Base-by-base conservation (phyloP, 345 rosid species). In the Populus tremula region DNA sequence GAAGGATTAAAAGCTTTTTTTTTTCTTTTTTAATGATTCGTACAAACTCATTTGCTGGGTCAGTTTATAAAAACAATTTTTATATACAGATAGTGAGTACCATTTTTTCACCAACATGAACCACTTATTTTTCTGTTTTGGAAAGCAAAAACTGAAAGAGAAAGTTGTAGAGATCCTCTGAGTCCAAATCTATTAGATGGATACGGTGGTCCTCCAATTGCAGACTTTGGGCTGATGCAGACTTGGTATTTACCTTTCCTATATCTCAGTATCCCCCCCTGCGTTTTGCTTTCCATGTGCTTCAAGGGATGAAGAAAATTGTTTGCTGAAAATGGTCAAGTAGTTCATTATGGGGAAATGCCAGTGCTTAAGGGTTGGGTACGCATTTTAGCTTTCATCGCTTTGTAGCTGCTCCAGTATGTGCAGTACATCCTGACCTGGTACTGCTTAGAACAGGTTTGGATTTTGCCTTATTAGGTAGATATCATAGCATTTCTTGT, bases 401-500 rank as follows among this genome's bases (percentile, higher is more conserved):
- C 71, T 70, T 89, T 29, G 91, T 87, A 87, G 91, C 97, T 77
- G 95, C 97, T 64, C 97, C 97, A 76, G 87, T 94, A 79, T 86
- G 88, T 87, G 91, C 90, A 90, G 93, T 81, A 33, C 81, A 77
- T 80, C 86, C 86, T 82, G 92, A 90, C 83, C 88, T 91, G 87
- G 95, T 94, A 82, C 94, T 95, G 79, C 97, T 91, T 82, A 89
- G 86, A 86, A 91, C 97, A 94, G 98, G 98, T 93, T 82, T 85
- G 88, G 84, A 76, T 86, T 87, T 39, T 88, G 18, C 80, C 80
- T 69, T 66, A 61, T 78, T 62, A 65, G 49, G 66, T 68, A 71
- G 35, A 71, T 67, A 53, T 29, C 74, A 43, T 25, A 23, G 75
- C 61, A 65, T 53, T 77, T 73, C 39, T 29, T 69, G 72, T 72